Conservation (phyloP, 495 filamentous ascomycete species). For the Oidiodendron maius region DNA sequence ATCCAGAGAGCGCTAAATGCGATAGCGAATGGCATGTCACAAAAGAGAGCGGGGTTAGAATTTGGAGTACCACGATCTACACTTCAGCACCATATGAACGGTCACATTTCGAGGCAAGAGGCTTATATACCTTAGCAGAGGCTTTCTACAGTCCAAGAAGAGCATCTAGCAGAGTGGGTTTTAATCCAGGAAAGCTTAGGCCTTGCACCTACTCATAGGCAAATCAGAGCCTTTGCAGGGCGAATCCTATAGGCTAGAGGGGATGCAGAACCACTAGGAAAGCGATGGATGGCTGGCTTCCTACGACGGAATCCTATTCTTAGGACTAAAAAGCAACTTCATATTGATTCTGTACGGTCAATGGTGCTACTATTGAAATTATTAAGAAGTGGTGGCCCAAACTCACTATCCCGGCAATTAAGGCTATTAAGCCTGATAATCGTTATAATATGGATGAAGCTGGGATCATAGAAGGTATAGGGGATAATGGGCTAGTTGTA, state of each 20-base stretch:
- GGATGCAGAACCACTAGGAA: background rate
- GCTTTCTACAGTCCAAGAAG: background rate
- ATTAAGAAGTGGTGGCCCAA: slow-evolving; percentile 5
- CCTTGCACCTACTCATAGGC: background rate
- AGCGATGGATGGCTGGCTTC: background rate
- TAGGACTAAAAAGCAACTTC: slow-evolving; percentile 4
- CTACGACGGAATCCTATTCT: slow-evolving; percentile 3
- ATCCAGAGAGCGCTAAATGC: background rate
- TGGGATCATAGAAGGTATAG: slow-evolving; percentile 7
- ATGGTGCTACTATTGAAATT: slow-evolving; percentile 1
- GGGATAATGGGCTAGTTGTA: slow-evolving; percentile 7
- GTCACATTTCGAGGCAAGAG: background rate
- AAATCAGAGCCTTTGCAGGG: background rate
- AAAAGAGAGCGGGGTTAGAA: background rate
- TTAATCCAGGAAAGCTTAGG: slow-evolving; percentile 2
- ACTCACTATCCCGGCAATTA: slow-evolving; percentile 3
- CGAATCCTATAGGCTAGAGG: background rate
- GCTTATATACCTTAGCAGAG: background rate
- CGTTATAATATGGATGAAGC: slow-evolving; percentile 7
- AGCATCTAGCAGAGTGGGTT: slow-evolving; percentile 4
- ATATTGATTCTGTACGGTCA: slow-evolving; percentile 6
- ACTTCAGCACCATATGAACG: background rate
- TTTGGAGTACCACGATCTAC: background rate
- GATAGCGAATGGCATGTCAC: background rate
- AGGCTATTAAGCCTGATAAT: slow-evolving; percentile 7